Evolutionary conservation across 2,329 filamentous ascomycete species (phyloP), one percentile per base, ranked within the genome.

Genomic region (Hymenotorrendiella dingleyae): DNA sequence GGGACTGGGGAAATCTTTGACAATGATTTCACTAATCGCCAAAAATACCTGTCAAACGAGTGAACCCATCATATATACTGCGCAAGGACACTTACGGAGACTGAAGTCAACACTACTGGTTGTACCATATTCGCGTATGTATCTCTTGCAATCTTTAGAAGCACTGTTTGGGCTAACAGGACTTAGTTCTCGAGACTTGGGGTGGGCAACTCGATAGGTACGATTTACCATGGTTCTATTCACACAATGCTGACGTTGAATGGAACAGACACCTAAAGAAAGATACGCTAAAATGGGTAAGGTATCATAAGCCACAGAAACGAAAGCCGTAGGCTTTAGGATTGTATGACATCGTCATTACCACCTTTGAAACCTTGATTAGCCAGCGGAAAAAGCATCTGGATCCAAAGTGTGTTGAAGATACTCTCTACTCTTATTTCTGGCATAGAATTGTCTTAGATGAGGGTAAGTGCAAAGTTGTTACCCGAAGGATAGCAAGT

Each of bases 1-100:
- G 8, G 21, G 74, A 0, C 68, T 76, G 65, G 74, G 74, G 0
- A 78, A 78, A 47, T 67, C 73, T 0, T 52, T 74, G 5, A 69
- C 67, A 0, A 64, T 70, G 4, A 57, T 76, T 4, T 65, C 70
- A 1, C 54, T 73, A 0, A 62, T 73, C 7, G 54, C 46, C 20
- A n/a, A 56, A 54, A 45, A 43, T 32, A 34, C 23, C 7, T 42
- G 34, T 19, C 36, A 36, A 12, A 22, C 23, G 16, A 27, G 14
- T 3, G 46, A 36, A 20, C 11, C 11, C 39, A 16, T n/a, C 26
- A 26, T 8, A 32, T 23, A 6, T 28, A 12, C 7, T 26, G 24
- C 24, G 7, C 7, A 26, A 26, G 12, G 7, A 12, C 24, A 26
- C 24, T 12, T 48, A 5, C 20, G 30, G 23, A 10, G 62, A 10